Evolutionary conservation across 495 filamentous ascomycete genomes (phyloP).

Genomic region (Trichoderma virens): DNA sequence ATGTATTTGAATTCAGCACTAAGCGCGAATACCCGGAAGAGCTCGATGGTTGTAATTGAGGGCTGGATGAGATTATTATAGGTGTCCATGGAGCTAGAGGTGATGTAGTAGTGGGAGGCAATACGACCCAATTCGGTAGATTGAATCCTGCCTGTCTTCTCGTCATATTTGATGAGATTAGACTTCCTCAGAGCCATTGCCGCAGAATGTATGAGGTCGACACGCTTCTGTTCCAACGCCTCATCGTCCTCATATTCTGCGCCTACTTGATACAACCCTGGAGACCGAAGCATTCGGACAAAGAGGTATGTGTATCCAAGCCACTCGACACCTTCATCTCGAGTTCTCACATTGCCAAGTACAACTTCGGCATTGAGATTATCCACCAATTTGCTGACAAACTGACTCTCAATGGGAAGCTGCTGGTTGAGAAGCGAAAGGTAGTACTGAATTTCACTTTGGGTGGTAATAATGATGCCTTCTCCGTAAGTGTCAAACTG

Average conservation of each 20-base stretch:
- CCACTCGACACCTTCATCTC: constrained; percentile 97
- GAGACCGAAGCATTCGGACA: constrained; percentile 93
- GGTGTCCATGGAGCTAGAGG: constrained; percentile 88
- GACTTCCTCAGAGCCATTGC: constrained; percentile 81
- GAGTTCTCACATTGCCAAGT: constrained; percentile 83
- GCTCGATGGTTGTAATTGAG: constrained; percentile 79
- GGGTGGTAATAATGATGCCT: constrained; percentile 96
- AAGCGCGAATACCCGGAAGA: constrained; percentile 95
- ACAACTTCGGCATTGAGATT: constrained; percentile 98
- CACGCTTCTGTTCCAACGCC: constrained; percentile 87
- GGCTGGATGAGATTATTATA: constrained; percentile 96
- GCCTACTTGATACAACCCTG: constrained; percentile 91
- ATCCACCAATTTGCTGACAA: constrained; percentile 87
- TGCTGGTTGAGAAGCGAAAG: constrained; percentile 94
- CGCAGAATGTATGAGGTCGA: constrained; percentile 93
- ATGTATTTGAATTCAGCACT: constrained; percentile 99
- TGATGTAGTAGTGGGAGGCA: constrained; percentile 97
- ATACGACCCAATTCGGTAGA: constrained; percentile 91
- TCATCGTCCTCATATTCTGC: constrained; percentile 91
- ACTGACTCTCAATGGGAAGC: constrained; percentile 93
- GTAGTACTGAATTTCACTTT: constrained; percentile 92
- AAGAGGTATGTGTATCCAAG: constrained; percentile 98
- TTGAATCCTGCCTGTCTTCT: constrained; percentile 81
- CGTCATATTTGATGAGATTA: constrained; percentile 89
- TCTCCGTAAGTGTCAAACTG: constrained; percentile 98